Evolutionary conservation across 108 stramenopile genomes (phyloP).

Genomic region (Cyclotella sp.): DNA sequence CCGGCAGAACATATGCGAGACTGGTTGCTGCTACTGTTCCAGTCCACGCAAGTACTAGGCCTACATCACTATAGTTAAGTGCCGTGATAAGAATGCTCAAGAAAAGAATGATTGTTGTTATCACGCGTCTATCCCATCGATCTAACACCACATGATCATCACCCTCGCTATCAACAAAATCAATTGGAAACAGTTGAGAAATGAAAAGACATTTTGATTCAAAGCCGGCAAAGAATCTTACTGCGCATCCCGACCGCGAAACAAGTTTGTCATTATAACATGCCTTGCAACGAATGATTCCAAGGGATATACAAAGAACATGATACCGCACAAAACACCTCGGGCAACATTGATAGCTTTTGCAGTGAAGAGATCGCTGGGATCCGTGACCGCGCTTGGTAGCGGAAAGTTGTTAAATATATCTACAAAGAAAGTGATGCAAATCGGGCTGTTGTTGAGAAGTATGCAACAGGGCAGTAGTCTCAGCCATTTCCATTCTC

Average conservation of each 20-base stretch:
- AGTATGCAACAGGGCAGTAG: no score
- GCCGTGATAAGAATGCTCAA: constrained; percentile 68
- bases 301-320: constrained; percentile 88
- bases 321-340: constrained; percentile 68
- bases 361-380: constrained; percentile 17
- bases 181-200: not conserved
- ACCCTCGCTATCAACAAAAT: constrained; percentile 56
- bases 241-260: constrained; percentile 77
- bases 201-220: not conserved
- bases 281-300: constrained; percentile 86
- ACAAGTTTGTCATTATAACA: constrained; percentile 78
- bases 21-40: constrained; percentile 75
- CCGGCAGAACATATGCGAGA: constrained; percentile 79
- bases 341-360: constrained; percentile 63
- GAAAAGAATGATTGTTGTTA: constrained; percentile 69
- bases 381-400: constrained; percentile 7
- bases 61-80: constrained; percentile 58
- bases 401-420: constrained; percentile 67
- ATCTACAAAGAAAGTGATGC: constrained; percentile 28
- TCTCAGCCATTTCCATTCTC: not conserved
- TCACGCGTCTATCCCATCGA: constrained; percentile 75
- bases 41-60: constrained; percentile 64
- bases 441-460: not conserved
- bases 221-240: not conserved
- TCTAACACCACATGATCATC: constrained; percentile 79